A percentile compares a stretch with the other conserved stretches of the same genome.
Conservation (phyloP, 2,329 filamentous ascomycete species). For the Myotisia sp. region DNA sequence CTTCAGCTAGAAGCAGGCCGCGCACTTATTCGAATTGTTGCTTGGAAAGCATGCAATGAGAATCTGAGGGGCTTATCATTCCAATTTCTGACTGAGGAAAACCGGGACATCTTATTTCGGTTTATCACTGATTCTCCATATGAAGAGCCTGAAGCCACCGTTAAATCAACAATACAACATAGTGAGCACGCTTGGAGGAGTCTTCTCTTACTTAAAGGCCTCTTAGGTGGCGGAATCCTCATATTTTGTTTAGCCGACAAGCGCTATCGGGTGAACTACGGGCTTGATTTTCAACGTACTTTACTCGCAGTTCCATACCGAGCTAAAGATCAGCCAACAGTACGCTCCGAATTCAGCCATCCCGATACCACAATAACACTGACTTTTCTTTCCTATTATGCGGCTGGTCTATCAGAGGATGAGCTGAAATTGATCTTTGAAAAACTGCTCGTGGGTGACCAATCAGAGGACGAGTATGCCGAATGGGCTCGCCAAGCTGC, state of each 20-base stretch:
- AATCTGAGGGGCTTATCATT: slow-evolving; percentile 36
- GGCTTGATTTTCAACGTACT: slow-evolving; percentile 41
- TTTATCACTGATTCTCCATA: slow-evolving; percentile 32
- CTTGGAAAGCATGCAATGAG: slow-evolving; percentile 27
- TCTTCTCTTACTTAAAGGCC: slow-evolving; percentile 26
- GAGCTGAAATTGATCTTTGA: slow-evolving; percentile 37
- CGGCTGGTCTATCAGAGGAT: slow-evolving; percentile 38
- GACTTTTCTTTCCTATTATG: slow-evolving; percentile 44
- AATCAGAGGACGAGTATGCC: slow-evolving; percentile 37
- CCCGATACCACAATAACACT: slow-evolving; percentile 44
- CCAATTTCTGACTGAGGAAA: slow-evolving; percentile 18
- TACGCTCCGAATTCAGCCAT: slow-evolving; percentile 47
- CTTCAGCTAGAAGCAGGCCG: slow-evolving; percentile 27
- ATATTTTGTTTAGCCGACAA: slow-evolving; percentile 42
- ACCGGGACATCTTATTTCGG: slow-evolving; percentile 22
- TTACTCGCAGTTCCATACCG: slow-evolving; percentile 45
- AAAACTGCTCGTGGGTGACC: slow-evolving; percentile 37
- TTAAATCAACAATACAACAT: slow-evolving; percentile 28
- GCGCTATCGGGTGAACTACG: slow-evolving; percentile 52
- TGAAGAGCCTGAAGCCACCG: slow-evolving; percentile 26
- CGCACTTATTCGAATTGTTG: slow-evolving; percentile 16
- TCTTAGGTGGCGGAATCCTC: slow-evolving; percentile 43
- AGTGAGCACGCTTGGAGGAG: slow-evolving; percentile 26
- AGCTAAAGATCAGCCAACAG: slow-evolving; percentile 44
- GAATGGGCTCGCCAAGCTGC: slow-evolving; percentile 20